Base-by-base conservation (phyloP, 2,329 filamentous ascomycete genomes). In the Graphilbum fragrans region DNA sequence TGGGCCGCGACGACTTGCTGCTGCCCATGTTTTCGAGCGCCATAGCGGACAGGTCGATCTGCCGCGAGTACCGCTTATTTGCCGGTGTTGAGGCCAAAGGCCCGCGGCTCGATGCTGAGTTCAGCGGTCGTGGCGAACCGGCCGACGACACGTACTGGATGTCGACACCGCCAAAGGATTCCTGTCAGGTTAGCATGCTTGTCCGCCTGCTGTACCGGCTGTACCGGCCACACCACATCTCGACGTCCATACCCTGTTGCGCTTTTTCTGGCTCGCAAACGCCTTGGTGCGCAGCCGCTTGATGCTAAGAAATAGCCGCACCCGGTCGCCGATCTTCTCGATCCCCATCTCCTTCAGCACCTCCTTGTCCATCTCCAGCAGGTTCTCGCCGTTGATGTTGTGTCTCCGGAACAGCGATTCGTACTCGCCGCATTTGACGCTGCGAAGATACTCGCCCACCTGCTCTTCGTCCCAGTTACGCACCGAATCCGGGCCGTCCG, bases 311-410 rank as follows among this genome's bases (percentile, higher is more conserved):
- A 86, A 88, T 46, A 98, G 81, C 48, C 90, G 84, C 29, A 98
- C 90, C 41, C 92, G 80, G 60, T 98, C 92, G 49, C 92, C 92
- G 49, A 98, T 85, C 63, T 96, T 98, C 52, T 94, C 93, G 52
- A 98, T 90, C 35, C 92, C 92, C 77, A 98, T 94, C 60, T 98
- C 92, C 61, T 94, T 93, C 48, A 98, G 71, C 33, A 94, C 86
- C 42, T 87, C 82, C 67, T 94, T 93, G 62, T 98, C 92, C 71
- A 95, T 90, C 63, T 98, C 92, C 52, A 98, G 72, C 35, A 98
- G 69, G 57, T 94, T 95, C 64, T 95, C 87, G 54, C 92, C 92
- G 57, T 92, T 98, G 67, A 98, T 95, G 61, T 96, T 86, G 60
- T 98, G 94, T 57, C 80, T 80, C 63, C 84, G 64, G 62, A 95